phyloP scores from a whole-genome alignment of 208 protist species.

The Crithidia sp. region DNA sequence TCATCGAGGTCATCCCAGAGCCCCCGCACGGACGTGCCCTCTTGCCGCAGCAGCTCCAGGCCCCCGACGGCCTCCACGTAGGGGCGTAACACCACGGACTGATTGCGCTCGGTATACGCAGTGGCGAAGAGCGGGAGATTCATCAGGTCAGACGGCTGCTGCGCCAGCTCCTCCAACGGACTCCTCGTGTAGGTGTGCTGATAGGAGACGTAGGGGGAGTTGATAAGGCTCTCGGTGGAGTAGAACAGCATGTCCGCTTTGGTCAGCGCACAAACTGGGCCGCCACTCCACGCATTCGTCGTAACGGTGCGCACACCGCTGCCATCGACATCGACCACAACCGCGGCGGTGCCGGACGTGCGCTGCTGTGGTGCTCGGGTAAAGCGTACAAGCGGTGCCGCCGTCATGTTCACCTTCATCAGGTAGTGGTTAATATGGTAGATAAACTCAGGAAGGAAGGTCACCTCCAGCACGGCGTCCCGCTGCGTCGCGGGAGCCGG shows the following conservation, averaged over 20 bases:
- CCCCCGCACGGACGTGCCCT: constrained; percentile 25
- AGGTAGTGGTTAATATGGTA: constrained; percentile 58
- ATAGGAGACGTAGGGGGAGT: constrained; percentile 58
- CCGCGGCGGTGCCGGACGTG: background rate
- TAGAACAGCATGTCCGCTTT: constrained; percentile 73
- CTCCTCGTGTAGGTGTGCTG: constrained; percentile 53
- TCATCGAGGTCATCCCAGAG: constrained; percentile 69
- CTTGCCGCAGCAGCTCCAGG: constrained; percentile 41
- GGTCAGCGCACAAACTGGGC: constrained; percentile 57
- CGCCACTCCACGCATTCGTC: constrained; percentile 24
- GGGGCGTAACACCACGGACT: constrained; percentile 47
- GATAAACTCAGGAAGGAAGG: constrained; percentile 80
- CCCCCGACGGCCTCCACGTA: constrained; percentile 52
- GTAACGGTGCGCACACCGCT: constrained; percentile 24
- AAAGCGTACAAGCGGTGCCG: constrained; percentile 68
- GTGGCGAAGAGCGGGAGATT: constrained; percentile 59
- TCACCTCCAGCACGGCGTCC: constrained; percentile 57
- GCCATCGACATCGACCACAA: constrained; percentile 34
- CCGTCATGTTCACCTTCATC: constrained; percentile 68
- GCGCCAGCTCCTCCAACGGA: constrained; percentile 44
- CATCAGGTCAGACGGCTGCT: constrained; percentile 50
- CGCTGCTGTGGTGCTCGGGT: constrained; percentile 10
- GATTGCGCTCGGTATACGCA: constrained; percentile 64
- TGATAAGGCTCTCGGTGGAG: constrained; percentile 55
- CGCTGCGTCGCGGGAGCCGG: constrained; percentile 23